These are phyloP conservation scores for Talaromyces sp. DNA, from an alignment of 2,329 filamentous ascomycete species.

Conservation along the genomic window DNA sequence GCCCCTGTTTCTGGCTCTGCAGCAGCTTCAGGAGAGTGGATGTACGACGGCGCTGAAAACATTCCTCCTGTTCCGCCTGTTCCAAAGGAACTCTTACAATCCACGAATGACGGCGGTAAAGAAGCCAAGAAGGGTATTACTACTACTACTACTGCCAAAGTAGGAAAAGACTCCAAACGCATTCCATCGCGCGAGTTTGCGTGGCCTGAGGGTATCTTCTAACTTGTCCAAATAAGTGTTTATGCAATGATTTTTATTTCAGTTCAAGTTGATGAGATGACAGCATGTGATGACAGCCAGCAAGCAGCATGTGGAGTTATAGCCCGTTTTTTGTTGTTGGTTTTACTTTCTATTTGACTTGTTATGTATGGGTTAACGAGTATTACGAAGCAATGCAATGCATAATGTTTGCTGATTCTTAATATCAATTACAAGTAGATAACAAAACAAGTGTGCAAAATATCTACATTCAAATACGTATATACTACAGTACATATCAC, in stretches of 20 bases:
- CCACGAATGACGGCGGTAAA: slow-evolving; percentile 17
- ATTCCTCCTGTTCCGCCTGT: slow-evolving; percentile 38
- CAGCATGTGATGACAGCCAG: background rate
- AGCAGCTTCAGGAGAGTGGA: background rate
- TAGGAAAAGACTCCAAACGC: background rate
- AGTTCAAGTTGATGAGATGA: background rate
- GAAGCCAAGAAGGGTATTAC: slow-evolving; percentile 11
- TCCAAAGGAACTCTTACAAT: slow-evolving; percentile 22
- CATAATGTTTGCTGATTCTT: background rate
- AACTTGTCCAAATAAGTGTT: slow-evolving; percentile 4
- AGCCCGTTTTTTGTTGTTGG: background rate
- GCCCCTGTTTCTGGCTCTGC: background rate
- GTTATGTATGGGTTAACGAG: background rate
- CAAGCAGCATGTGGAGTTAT: background rate
- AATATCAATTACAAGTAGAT: background rate
- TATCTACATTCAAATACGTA: too few species aligned
- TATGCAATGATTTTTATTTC: background rate
- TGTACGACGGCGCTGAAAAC: slow-evolving; percentile 17
- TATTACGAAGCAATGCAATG: background rate
- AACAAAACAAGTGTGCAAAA: too few species aligned
- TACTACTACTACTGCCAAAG: background rate
- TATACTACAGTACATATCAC: background rate
- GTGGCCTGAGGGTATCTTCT: slow-evolving; percentile 43
- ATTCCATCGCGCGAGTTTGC: slow-evolving; percentile 26
- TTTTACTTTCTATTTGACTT: background rate